These are phyloP conservation scores for Colletotrichum tamarilloi DNA, from an alignment of 2,329 filamentous ascomycete species.

Conservation along the genomic window DNA sequence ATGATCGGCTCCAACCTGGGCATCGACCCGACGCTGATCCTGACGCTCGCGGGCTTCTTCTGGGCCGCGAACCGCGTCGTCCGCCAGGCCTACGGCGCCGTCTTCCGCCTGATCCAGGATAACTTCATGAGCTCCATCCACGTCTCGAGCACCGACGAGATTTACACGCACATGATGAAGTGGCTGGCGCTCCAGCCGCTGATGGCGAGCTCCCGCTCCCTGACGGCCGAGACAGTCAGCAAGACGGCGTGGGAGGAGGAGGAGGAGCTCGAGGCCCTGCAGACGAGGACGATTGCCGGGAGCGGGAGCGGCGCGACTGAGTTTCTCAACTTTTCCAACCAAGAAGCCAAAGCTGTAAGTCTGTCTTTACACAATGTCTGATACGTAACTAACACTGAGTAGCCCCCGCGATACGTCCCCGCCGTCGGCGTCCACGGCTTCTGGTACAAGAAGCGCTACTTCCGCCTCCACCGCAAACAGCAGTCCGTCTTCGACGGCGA, in stretches of 20 bases:
- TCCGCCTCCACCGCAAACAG: constrained; percentile 58
- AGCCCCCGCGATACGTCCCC: constrained; percentile 64
- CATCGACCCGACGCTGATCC: constrained; percentile 59
- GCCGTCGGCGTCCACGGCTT: constrained; percentile 65
- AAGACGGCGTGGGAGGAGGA: constrained; percentile 68
- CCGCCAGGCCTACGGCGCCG: constrained; percentile 47
- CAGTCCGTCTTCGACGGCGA: constrained; percentile 54
- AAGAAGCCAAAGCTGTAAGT: constrained; percentile 60
- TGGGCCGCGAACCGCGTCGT: constrained; percentile 57
- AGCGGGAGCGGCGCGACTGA: constrained; percentile 45
- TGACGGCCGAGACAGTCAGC: constrained; percentile 66
- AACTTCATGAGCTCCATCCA: constrained; percentile 64
- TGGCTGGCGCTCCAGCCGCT: constrained; percentile 66
- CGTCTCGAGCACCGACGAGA: constrained; percentile 66
- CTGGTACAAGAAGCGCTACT: constrained; percentile 65
- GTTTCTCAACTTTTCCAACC: constrained; percentile 70
- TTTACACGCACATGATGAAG: constrained; percentile 68
- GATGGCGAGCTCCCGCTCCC: constrained; percentile 61
- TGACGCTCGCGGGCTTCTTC: constrained; percentile 57
- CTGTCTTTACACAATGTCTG: no score
- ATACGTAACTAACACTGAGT: constrained; percentile 1
- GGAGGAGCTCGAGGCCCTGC: constrained; percentile 54
- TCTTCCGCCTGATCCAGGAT: constrained; percentile 50
- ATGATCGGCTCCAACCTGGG: constrained; percentile 57
- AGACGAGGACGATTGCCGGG: constrained; percentile 48